These are phyloP conservation scores for Poronia punctata DNA, from an alignment of 495 filamentous ascomycete genomes.

Conservation along the genomic window DNA sequence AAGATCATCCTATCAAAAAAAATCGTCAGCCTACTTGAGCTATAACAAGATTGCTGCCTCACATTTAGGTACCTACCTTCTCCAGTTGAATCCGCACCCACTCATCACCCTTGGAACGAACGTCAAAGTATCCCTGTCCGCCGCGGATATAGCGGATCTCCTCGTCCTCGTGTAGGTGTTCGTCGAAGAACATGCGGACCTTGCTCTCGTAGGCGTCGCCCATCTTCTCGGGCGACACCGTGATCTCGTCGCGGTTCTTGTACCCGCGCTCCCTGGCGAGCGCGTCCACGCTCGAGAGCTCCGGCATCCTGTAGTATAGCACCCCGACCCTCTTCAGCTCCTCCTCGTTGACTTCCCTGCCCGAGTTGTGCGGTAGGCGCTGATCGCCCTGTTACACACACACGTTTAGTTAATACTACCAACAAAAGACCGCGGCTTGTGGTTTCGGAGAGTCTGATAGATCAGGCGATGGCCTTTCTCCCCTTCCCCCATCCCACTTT, in stretches of 20 bases:
- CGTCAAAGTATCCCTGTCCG: conserved; percentile 89
- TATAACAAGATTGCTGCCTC: too few species aligned
- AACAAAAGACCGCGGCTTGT: too few species aligned
- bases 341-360: conserved; percentile 49
- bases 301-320: conserved; percentile 61
- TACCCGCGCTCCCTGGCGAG: conserved; percentile 73
- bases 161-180: conserved; percentile 97
- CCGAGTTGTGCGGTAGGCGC: conserved; percentile 81
- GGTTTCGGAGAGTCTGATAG: too few species aligned
- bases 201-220: conserved; percentile 82
- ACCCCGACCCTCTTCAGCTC: conserved; percentile 73
- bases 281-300: conserved; percentile 56
- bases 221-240: conserved; percentile 81
- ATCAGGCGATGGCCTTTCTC: too few species aligned
- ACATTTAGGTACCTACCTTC: conserved; percentile 56
- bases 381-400: conserved; percentile 70
- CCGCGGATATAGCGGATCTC: conserved; percentile 97
- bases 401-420: not conserved
- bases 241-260: conserved; percentile 91
- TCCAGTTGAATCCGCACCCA: conserved; percentile 82
- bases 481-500: too few species aligned
- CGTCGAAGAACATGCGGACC: conserved; percentile 85
- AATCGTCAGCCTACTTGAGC: too few species aligned
- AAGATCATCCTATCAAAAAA: conserved; percentile 43
- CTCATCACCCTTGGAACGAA: conserved; percentile 60